These are phyloP conservation scores for Trametes sp. DNA, from an alignment of 1,284 basidiomycete genomes.

Conservation along the genomic window DNA sequence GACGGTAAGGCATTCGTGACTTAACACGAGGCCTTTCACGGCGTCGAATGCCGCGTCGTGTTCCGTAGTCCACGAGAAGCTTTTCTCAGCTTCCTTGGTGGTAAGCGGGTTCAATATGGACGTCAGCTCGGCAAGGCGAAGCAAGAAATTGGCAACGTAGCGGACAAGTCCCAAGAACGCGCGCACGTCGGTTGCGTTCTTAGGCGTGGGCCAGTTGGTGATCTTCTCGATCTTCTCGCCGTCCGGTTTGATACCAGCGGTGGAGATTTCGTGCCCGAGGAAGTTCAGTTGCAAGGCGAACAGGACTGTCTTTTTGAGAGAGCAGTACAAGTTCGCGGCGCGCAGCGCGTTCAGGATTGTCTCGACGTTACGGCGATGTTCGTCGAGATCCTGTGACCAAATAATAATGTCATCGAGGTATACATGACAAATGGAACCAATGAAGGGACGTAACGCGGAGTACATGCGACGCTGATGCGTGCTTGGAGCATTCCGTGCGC, in stretches of 20 bases:
- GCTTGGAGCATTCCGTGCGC: background rate
- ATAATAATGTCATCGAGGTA: background rate
- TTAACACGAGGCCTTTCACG: background rate
- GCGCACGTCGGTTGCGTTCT: background rate
- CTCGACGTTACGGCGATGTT: background rate
- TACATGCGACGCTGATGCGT: background rate
- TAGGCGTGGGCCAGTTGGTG: background rate
- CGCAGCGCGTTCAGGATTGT: background rate
- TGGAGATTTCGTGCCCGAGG: background rate
- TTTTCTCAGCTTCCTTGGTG: background rate
- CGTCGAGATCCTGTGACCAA: background rate
- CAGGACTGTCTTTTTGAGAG: background rate
- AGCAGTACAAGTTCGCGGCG: background rate
- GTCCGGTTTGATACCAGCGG: background rate
- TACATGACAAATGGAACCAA: background rate
- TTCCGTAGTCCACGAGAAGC: background rate
- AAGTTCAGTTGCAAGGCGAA: background rate
- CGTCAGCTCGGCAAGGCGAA: background rate
- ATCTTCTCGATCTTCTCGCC: background rate
- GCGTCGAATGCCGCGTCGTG: background rate
- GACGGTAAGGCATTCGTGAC: background rate
- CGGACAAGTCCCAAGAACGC: background rate
- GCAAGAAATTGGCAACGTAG: background rate
- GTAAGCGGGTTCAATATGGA: background rate
- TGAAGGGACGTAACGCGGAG: background rate